A percentile compares a stretch with the other conserved stretches of the same genome.
Conservation (phyloP, 345 rosid species). For the Melaleuca alternifolia region DNA sequence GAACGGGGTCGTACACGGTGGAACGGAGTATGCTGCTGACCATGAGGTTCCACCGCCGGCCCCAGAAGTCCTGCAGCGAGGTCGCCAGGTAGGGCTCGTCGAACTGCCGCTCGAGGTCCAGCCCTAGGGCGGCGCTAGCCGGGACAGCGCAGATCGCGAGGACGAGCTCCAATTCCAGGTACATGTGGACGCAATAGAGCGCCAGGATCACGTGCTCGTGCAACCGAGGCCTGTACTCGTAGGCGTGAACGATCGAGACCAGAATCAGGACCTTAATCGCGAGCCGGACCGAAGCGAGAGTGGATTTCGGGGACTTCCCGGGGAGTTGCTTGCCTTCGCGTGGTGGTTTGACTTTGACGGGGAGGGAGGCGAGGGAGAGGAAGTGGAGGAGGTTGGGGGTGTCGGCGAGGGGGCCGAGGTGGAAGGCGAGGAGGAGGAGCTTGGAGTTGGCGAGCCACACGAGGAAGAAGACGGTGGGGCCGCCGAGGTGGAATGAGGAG, state of each 20-base stretch:
- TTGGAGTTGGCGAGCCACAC: slow-evolving; percentile 54
- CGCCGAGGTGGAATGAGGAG: slow-evolving; percentile 18
- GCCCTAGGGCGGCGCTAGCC: slow-evolving; percentile 27
- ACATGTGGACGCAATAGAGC: slow-evolving; percentile 23
- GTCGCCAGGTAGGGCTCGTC: slow-evolving; percentile 53
- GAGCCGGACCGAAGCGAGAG: slow-evolving; percentile 1
- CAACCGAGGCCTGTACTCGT: slow-evolving; percentile 15
- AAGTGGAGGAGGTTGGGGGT: slow-evolving; percentile 30
- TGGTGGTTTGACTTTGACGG: slow-evolving; percentile 20
- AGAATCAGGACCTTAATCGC: slow-evolving; percentile 22
- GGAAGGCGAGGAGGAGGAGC: slow-evolving; percentile 60
- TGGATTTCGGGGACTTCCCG: background rate
- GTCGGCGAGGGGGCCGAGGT: slow-evolving; percentile 47
- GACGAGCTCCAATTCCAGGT: slow-evolving; percentile 31
- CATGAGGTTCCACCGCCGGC: slow-evolving; percentile 69
- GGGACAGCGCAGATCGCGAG: slow-evolving; percentile 19
- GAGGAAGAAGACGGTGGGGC: slow-evolving; percentile 29
- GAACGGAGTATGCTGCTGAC: slow-evolving; percentile 41
- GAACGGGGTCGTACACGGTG: slow-evolving; percentile 38
- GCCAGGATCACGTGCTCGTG: slow-evolving; percentile 16
- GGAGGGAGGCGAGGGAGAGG: slow-evolving; percentile 48
- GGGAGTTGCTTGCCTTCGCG: background rate
- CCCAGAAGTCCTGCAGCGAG: slow-evolving; percentile 82
- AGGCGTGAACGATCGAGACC: slow-evolving; percentile 13
- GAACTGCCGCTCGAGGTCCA: slow-evolving; percentile 54